Base-by-base conservation (phyloP, 2,329 filamentous ascomycete genomes). In the Paecilomyces dactylethromorphus region DNA sequence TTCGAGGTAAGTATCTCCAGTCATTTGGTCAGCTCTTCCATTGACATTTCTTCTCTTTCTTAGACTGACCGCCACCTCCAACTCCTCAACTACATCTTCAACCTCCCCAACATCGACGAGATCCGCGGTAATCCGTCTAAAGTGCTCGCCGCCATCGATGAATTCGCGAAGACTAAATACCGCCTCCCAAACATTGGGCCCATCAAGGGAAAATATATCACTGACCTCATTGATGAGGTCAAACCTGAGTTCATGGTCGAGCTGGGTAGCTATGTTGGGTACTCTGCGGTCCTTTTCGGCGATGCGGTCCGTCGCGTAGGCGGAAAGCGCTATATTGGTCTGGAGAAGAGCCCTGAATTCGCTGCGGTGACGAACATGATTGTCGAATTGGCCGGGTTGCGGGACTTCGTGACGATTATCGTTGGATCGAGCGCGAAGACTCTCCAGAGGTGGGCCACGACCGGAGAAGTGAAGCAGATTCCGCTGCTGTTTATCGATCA, bases 121-220 rank as follows among this genome's bases (percentile, higher is more conserved):
- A 79, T 91, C 55, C 79, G 84, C 56, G 83, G 82, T 21, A 85
- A 82, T 6, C 87, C 88, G 0, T 67, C 78, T 12, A 78, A 78
- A 57, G 82, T 92, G 1, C 77, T 90, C 0, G 76, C 78, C 31
- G 84, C 82, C 50, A 89, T 91, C 69, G 88, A 91, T 68, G 84
- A 87, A 57, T 91, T 79, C 70, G 84, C 77, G 15, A 74, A 82
- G 31, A 86, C 82, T 1, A 80, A 84, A 64, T 89, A 87, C 68
- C 90, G 88, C 63, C 80, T 92, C 45, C 91, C 91, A 87, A 92
- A 91, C 63, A 83, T 92, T 1, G 88, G 89, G 52, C 82, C 87
- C 66, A 80, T 87, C 69, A 92, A 92, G 74, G 88, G 87, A 52
- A 81, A 78, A 63, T 87, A 89, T 56, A 83, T 91, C 1, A 81